Evolutionary conservation across 306 rosid species (phyloP).

Genomic region (Lupinus albus): DNA sequence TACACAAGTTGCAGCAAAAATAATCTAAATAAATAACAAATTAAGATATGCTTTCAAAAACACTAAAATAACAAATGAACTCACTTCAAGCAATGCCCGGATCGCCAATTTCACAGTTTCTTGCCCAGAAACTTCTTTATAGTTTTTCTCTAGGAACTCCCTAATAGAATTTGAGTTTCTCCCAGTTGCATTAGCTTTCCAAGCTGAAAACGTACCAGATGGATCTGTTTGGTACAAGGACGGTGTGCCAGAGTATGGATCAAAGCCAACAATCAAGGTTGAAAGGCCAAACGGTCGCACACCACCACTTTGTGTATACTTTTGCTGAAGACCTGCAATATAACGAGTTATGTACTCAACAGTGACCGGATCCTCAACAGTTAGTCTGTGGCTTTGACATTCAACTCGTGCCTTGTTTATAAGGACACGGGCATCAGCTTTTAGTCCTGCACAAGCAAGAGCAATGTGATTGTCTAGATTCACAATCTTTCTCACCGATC

Average conservation of each 20-base stretch:
- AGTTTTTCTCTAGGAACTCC: slow-evolving; percentile 93
- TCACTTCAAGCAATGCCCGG: slow-evolving; percentile 92
- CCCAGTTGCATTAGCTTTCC: slow-evolving; percentile 97
- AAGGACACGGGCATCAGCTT: slow-evolving; percentile 96
- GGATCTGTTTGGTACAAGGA: slow-evolving; percentile 93
- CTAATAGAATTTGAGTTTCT: slow-evolving; percentile 91
- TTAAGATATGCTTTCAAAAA: slow-evolving; percentile 16
- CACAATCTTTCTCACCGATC: slow-evolving; percentile 53
- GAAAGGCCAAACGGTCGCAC: slow-evolving; percentile 98
- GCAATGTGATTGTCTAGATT: slow-evolving; percentile 60
- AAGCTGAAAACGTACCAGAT: slow-evolving; percentile 95
- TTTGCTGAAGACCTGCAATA: slow-evolving; percentile 98
- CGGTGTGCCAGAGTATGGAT: slow-evolving; percentile 73
- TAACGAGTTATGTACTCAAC: slow-evolving; percentile 92
- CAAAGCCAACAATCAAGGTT: slow-evolving; percentile 90
- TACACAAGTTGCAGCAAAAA: neutral
- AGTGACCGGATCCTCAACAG: slow-evolving; percentile 93
- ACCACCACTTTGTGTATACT: slow-evolving; percentile 98
- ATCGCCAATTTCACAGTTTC: slow-evolving; percentile 89
- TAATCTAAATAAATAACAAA: neutral
- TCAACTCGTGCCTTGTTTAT: slow-evolving; percentile 88
- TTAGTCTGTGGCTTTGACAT: slow-evolving; percentile 94
- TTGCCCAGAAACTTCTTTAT: slow-evolving; percentile 84
- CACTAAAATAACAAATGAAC: slow-evolving; percentile 25
- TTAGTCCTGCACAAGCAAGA: slow-evolving; percentile 95